These are phyloP conservation scores for Limonium bicolor DNA, from an alignment of 148 eudicot genomes.

Conservation along the genomic window DNA sequence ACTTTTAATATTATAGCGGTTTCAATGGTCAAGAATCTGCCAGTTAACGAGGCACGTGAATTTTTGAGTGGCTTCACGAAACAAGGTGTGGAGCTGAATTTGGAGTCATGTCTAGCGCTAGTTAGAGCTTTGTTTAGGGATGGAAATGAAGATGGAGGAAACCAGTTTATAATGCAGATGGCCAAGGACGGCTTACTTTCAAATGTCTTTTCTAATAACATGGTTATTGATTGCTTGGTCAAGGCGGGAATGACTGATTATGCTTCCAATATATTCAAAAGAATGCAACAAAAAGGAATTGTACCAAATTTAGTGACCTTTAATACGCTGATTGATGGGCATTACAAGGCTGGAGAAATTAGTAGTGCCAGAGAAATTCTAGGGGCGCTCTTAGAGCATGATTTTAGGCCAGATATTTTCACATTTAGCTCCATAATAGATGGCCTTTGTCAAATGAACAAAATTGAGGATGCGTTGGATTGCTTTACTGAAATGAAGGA, in stretches of 20 bases:
- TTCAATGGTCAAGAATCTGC: constrained; percentile 63
- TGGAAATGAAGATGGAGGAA: constrained; percentile 34
- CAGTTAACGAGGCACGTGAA: constrained; percentile 42
- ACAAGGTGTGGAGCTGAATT: constrained; percentile 31
- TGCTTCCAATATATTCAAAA: constrained; percentile 33
- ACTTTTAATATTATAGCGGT: constrained; percentile 45
- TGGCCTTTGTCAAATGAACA: constrained; percentile 66
- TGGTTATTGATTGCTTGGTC: constrained; percentile 70
- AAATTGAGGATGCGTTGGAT: constrained; percentile 62
- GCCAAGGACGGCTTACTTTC: constrained; percentile 30
- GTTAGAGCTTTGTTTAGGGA: constrained; percentile 36
- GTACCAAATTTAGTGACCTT: constrained; percentile 69
- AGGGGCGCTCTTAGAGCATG: constrained; percentile 47
- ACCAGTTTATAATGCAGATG: constrained; percentile 33
- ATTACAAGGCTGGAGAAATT: constrained; percentile 47
- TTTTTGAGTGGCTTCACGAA: constrained; percentile 32
- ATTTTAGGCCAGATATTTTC: constrained; percentile 65
- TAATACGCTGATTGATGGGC: constrained; percentile 62
- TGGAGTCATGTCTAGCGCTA: constrained; percentile 39
- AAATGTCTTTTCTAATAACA: constrained; percentile 55
- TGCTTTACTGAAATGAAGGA: constrained; percentile 73
- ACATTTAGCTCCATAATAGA: constrained; percentile 72
- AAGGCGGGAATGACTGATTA: constrained; percentile 47
- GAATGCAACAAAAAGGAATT: constrained; percentile 47
- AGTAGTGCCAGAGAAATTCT: constrained; percentile 44